These are phyloP conservation scores for Candida montana DNA, from an alignment of 805 yeast genomes.

Conservation along the genomic window DNA sequence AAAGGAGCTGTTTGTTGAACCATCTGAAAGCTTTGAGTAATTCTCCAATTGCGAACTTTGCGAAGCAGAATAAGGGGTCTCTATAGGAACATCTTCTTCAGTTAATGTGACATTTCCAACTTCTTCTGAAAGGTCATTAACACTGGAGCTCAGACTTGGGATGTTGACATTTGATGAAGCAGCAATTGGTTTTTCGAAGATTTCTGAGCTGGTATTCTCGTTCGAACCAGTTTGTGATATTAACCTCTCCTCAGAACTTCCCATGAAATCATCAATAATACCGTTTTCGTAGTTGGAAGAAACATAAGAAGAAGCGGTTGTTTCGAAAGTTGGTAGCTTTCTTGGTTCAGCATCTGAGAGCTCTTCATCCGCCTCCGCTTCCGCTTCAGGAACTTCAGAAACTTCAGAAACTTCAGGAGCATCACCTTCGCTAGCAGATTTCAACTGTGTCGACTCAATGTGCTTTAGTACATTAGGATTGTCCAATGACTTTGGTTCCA, in stretches of 20 bases:
- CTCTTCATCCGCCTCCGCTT: neutral
- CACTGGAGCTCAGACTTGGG: conserved; percentile 18
- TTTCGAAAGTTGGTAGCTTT: neutral
- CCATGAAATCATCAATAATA: conserved; percentile 23
- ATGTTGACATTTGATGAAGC: conserved; percentile 25
- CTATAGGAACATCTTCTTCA: conserved; percentile 13
- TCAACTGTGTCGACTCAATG: neutral
- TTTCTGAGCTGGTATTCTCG: conserved; percentile 10
- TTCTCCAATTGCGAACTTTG: conserved; percentile 7
- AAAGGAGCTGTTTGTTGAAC: conserved; percentile 8
- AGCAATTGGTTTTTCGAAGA: conserved; percentile 24
- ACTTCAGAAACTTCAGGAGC: conserved; percentile 13
- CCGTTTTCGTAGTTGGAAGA: conserved; percentile 24
- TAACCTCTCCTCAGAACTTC: conserved; percentile 17
- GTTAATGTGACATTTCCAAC: conserved; percentile 22
- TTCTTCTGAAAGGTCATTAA: conserved; percentile 18
- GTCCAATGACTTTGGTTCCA: conserved; percentile 4
- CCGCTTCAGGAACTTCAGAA: neutral
- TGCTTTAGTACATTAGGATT: conserved; percentile 1
- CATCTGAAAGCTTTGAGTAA: conserved; percentile 5
- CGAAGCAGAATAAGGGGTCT: conserved; percentile 12
- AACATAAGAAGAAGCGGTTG: conserved; percentile 12
- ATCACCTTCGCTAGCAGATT: conserved; percentile 11
- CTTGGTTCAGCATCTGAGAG: too few species aligned
- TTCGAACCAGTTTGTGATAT: conserved; percentile 2